A percentile compares a stretch with the other conserved stretches of the same genome.
These are phyloP conservation scores for Rhexocercosporidium sp. DNA, from an alignment of 2,329 filamentous ascomycete species.

Conservation along the genomic window DNA sequence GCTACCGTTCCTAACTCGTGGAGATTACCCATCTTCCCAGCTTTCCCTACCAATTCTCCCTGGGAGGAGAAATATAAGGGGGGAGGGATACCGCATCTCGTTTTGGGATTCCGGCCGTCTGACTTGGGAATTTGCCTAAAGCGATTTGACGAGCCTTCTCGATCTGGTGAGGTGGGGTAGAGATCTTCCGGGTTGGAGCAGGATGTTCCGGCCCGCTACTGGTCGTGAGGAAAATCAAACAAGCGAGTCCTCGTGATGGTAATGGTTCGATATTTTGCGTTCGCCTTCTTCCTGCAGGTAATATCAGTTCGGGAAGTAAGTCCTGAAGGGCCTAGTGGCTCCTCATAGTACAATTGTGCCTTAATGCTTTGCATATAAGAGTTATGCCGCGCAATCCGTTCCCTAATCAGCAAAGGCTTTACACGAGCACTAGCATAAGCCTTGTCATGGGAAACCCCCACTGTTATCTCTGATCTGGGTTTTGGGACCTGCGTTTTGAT, in stretches of 20 bases:
- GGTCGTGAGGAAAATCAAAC: neutral
- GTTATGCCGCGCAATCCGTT: neutral
- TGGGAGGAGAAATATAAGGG: neutral
- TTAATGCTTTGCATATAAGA: constrained; percentile 1
- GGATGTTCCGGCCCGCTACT: neutral
- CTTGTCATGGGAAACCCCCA: neutral
- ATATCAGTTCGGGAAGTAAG: neutral
- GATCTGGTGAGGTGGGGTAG: neutral
- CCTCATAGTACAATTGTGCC: neutral
- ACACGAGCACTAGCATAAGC: neutral
- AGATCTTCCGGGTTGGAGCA: too few relatives aligned
- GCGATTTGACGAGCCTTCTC: constrained; percentile 1
- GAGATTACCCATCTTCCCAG: neutral
- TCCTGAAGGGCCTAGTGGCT: neutral
- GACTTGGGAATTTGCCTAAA: constrained; percentile 8
- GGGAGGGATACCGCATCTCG: neutral
- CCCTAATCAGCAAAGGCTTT: neutral
- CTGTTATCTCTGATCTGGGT: neutral
- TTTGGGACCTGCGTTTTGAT: neutral
- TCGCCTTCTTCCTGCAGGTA: constrained; percentile 1
- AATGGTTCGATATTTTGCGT: neutral
- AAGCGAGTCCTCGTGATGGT: neutral
- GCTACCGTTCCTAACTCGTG: neutral
- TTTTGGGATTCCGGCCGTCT: constrained; percentile 5
- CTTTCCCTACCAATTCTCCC: neutral